Evolutionary conservation across 345 rosid genomes (phyloP).

Genomic region (Abelmoschus esculentus): DNA sequence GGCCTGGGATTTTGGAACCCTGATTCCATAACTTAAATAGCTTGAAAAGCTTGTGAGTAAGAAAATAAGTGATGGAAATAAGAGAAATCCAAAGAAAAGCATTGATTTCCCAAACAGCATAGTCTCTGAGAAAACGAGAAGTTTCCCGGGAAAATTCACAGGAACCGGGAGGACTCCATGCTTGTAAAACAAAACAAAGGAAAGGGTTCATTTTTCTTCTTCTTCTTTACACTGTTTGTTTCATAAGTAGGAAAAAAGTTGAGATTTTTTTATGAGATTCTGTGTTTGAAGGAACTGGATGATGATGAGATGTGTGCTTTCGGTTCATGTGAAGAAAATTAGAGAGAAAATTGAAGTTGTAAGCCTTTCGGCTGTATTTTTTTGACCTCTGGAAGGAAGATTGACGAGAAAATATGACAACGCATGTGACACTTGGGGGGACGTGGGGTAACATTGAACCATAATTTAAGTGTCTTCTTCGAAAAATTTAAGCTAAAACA

Average conservation of each 20-base stretch:
- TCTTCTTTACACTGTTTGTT: neutral
- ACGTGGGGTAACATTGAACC: no score
- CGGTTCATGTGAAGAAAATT: neutral
- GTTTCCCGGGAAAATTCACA: neutral
- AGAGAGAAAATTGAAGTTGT: neutral
- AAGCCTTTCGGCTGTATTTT: neutral
- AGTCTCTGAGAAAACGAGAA: slow-evolving; percentile 29
- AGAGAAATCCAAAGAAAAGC: slow-evolving; percentile 55
- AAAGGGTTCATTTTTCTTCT: neutral
- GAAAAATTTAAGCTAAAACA: no score
- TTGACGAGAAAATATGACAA: neutral
- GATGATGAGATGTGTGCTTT: neutral
- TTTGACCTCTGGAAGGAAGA: neutral
- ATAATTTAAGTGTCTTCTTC: no score
- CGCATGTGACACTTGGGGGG: neutral
- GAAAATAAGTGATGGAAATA: slow-evolving; percentile 26
- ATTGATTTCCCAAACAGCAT: slow-evolving; percentile 44
- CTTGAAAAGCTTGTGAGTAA: slow-evolving; percentile 22
- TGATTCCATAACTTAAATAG: slow-evolving; percentile 36
- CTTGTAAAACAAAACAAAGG: neutral
- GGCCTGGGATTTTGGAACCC: slow-evolving; percentile 42
- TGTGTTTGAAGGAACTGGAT: neutral
- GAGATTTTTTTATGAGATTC: neutral
- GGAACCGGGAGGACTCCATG: neutral
- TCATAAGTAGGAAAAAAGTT: neutral